Evolutionary conservation across 306 rosid genomes (phyloP).

Genomic region (Pueraria montana): DNA sequence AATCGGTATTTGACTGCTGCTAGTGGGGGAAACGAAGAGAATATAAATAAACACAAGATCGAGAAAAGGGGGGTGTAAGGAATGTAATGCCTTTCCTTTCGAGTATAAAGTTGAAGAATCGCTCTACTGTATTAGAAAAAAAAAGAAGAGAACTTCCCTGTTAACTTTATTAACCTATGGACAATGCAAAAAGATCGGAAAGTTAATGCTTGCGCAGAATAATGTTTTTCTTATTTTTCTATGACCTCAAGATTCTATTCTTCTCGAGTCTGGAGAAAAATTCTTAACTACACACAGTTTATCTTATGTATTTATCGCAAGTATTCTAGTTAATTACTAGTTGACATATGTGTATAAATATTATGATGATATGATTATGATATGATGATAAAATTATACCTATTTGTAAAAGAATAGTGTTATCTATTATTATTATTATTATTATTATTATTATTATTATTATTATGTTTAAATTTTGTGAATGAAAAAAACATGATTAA

Average conservation of each 20-base stretch:
- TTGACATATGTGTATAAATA: too few relatives aligned
- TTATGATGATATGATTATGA: too few relatives aligned
- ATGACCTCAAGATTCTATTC: conserved; percentile 2
- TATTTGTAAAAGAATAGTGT: too few relatives aligned
- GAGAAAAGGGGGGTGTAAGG: conserved; percentile 51
- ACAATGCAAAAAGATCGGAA: conserved; percentile 49
- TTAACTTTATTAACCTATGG: conserved; percentile 51
- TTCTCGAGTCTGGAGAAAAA: neutral
- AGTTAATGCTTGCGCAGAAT: conserved; percentile 33
- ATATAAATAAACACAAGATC: conserved; percentile 44
- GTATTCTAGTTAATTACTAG: neutral
- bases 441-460: too few relatives aligned
- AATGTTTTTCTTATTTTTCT: neutral
- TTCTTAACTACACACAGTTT: neutral
- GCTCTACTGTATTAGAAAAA: conserved; percentile 47
- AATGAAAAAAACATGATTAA: too few relatives aligned
- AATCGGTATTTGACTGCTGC: conserved; percentile 47
- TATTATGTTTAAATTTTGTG: too few relatives aligned
- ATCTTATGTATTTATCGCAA: neutral
- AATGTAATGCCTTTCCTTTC: conserved; percentile 78
- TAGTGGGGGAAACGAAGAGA: conserved; percentile 60
- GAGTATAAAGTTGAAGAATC: conserved; percentile 72
- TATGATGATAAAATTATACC: too few relatives aligned
- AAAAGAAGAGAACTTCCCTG: conserved; percentile 46
- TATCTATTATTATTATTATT: too few relatives aligned